phyloP scores from a whole-genome alignment of 2,329 filamentous ascomycete species.

The Aspergillus puulaauensis region DNA sequence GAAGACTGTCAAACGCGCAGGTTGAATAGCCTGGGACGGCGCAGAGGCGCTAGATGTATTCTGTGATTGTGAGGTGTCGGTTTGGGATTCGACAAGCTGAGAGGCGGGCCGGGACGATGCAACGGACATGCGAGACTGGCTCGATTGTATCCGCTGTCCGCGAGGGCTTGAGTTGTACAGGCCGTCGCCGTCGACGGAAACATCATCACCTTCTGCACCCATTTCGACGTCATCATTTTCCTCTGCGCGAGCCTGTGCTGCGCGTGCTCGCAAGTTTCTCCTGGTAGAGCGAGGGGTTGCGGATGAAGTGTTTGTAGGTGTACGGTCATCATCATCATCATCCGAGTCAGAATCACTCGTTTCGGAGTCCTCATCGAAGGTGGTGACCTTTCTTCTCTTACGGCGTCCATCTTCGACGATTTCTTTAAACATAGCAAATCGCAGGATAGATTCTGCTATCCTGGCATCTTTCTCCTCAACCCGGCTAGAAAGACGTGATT shows the following conservation, averaged over 20 bases:
- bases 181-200: slow-evolving; percentile 52
- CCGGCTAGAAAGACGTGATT: slow-evolving; percentile 79
- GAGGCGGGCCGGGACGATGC: slow-evolving; percentile 79
- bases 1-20: slow-evolving; percentile 70
- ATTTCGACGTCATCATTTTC: slow-evolving; percentile 42
- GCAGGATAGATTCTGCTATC: slow-evolving; percentile 82
- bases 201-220: slow-evolving; percentile 52
- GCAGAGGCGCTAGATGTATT: slow-evolving; percentile 31
- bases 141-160: slow-evolving; percentile 39
- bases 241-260: slow-evolving; percentile 36
- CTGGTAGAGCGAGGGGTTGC: slow-evolving; percentile 35
- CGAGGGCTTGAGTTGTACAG: slow-evolving; percentile 54
- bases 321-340: slow-evolving; percentile 29
- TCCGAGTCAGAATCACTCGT: slow-evolving; percentile 42
- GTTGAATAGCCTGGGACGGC: slow-evolving; percentile 42
- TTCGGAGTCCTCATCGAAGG: slow-evolving; percentile 61
- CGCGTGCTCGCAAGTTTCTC: slow-evolving; percentile 32
- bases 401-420: slow-evolving; percentile 74
- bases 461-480: slow-evolving; percentile 88
- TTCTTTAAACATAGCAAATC: slow-evolving; percentile 97
- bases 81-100: slow-evolving; percentile 61
- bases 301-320: slow-evolving; percentile 23
- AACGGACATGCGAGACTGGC: slow-evolving; percentile 62
- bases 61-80: slow-evolving; percentile 49
- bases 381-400: slow-evolving; percentile 77